phyloP scores from a whole-genome alignment of 768 basidiomycete species.

The Russula olivacea region DNA sequence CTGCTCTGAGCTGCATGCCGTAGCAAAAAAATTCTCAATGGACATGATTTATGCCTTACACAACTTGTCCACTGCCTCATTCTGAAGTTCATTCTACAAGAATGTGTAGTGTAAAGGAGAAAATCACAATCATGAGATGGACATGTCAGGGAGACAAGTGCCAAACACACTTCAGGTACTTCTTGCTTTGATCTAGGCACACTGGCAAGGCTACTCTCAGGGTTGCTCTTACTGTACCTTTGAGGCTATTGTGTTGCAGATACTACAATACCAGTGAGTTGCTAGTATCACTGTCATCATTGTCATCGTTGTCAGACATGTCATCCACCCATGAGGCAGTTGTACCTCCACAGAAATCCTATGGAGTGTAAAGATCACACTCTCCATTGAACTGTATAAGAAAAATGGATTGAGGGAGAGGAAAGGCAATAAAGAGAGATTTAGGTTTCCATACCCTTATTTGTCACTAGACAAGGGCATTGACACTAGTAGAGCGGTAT shows the following conservation, averaged over 20 bases:
- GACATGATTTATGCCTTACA: no score
- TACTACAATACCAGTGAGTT: constrained; percentile 13
- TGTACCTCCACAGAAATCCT: constrained; percentile 40
- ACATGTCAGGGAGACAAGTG: constrained; percentile 13
- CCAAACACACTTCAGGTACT: constrained; percentile 25
- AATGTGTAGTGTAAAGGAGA: no score
- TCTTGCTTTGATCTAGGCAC: constrained; percentile 9
- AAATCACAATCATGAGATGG: no score
- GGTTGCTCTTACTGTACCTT: constrained; percentile 21
- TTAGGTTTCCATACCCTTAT: constrained; percentile 37
- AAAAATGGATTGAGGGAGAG: background rate
- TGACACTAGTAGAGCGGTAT: constrained; percentile 68
- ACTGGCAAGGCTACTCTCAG: constrained; percentile 20
- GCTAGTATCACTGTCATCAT: constrained; percentile 24
- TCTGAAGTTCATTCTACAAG: no score
- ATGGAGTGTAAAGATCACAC: constrained; percentile 42
- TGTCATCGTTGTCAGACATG: constrained; percentile 33
- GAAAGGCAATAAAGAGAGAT: background rate
- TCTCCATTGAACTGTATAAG: constrained; percentile 45
- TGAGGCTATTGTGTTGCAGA: constrained; percentile 20
- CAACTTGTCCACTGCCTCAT: no score
- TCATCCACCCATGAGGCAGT: constrained; percentile 34
- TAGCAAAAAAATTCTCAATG: no score
- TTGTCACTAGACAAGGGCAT: constrained; percentile 65
- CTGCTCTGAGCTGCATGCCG: no score